Percentiles rank a stretch among this genome's conserved stretches.
Evolutionary conservation across 257 asterid genomes (phyloP).

Genomic region (Solanum pinnatisectum): DNA sequence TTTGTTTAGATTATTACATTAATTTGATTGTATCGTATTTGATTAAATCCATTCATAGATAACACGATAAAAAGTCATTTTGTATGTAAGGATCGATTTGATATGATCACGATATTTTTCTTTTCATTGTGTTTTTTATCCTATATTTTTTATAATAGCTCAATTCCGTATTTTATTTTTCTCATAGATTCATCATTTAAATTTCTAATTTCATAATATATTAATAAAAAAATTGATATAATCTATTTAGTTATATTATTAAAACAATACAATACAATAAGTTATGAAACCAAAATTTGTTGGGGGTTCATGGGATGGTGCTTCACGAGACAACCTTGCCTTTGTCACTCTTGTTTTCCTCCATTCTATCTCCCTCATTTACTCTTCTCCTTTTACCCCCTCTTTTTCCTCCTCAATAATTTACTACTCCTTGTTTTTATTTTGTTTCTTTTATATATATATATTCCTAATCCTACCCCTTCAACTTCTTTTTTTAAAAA

Average conservation of each 20-base stretch:
- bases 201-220: too few species aligned
- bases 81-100: too few species aligned
- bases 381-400: not conserved
- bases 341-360: not conserved
- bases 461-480: not conserved
- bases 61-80: too few species aligned
- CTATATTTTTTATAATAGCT: too few species aligned
- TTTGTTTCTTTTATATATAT: not conserved
- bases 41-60: too few species aligned
- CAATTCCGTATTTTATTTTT: rapidly evolving
- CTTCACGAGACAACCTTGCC: not conserved
- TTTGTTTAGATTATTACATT: too few species aligned
- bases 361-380: not conserved
- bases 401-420: not conserved
- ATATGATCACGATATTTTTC: rapidly evolving
- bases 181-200: rapidly evolving
- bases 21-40: too few species aligned
- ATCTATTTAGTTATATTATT: too few species aligned
- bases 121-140: too few species aligned
- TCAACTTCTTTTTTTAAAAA: not conserved
- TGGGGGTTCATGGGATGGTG: not conserved
- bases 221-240: too few species aligned
- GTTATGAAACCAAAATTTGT: too few species aligned
- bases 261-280: too few species aligned
- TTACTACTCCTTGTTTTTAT: not conserved